Evolutionary conservation across 768 basidiomycete genomes (phyloP).

Genomic region (Tulasnella sp.): DNA sequence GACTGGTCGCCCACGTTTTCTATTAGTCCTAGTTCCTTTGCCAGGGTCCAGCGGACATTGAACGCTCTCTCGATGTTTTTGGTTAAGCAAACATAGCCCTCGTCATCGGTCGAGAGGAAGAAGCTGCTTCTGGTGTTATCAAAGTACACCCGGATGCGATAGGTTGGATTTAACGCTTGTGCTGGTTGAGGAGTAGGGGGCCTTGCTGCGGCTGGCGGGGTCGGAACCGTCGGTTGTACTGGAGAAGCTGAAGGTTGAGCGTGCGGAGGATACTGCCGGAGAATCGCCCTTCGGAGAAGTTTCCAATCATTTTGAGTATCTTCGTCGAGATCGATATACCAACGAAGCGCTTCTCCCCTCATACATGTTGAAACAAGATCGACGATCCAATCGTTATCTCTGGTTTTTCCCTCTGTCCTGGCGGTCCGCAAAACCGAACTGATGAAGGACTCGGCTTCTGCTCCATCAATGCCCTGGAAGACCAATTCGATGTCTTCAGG

Average conservation of each 20-base stretch:
- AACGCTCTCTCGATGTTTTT: neutral
- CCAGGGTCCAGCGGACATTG: neutral
- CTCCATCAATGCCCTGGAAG: neutral
- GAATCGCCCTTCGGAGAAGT: neutral
- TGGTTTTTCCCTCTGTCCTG: neutral
- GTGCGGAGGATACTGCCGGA: neutral
- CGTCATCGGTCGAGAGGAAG: neutral
- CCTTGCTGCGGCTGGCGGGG: no score
- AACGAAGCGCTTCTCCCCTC: neutral
- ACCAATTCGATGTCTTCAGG: neutral
- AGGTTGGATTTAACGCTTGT: neutral
- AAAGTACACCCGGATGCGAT: neutral
- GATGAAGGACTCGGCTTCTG: neutral
- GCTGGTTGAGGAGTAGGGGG: no score
- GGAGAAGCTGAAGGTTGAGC: no score
- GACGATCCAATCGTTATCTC: neutral
- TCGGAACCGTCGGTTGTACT: no score
- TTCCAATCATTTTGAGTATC: neutral
- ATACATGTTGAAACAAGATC: neutral
- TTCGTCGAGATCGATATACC: conserved; percentile 6
- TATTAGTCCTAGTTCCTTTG: neutral
- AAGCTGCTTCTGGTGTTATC: neutral
- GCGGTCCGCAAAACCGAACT: neutral
- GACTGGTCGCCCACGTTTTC: neutral
- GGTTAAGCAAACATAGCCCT: neutral